Conservation (phyloP, 208 protist genomes). For the Trichomonas tenax region DNA sequence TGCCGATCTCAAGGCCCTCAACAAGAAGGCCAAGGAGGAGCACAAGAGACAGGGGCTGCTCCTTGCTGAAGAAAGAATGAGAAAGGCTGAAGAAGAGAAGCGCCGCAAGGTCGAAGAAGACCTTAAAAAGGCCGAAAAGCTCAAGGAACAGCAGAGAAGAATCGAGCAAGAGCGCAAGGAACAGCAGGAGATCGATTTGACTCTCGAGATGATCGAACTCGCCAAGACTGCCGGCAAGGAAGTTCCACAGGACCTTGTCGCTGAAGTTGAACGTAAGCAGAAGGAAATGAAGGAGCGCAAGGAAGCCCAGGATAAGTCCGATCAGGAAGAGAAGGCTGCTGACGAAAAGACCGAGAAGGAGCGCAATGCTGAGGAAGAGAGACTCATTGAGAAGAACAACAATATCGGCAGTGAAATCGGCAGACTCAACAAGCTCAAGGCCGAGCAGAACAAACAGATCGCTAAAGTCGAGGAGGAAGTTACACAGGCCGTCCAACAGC, state of each 20-base stretch:
- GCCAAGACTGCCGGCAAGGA: not conserved
- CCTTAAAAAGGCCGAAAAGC: not conserved
- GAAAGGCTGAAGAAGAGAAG: not conserved
- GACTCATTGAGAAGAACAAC: not conserved
- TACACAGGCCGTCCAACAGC: not conserved
- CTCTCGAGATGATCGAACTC: not conserved
- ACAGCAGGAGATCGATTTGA: not conserved
- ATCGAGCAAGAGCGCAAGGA: not conserved
- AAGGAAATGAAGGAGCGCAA: not conserved
- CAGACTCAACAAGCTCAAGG: not conserved
- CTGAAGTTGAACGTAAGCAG: not conserved
- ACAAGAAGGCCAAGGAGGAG: not conserved
- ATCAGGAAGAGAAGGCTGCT: not conserved
- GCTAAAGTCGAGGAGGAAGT: not conserved
- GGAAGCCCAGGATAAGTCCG: not conserved
- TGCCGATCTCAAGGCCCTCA: not conserved
- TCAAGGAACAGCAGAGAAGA: not conserved
- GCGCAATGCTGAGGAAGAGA: not conserved
- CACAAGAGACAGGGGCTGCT: not conserved
- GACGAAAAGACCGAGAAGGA: not conserved
- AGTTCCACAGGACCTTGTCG: not conserved
- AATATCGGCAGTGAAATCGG: not conserved
- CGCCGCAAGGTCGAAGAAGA: not conserved
- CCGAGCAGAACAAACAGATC: not conserved
- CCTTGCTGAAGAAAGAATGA: not conserved